phyloP scores from a whole-genome alignment of 2,329 filamentous ascomycete genomes.

The Clonostachys byssicola region DNA sequence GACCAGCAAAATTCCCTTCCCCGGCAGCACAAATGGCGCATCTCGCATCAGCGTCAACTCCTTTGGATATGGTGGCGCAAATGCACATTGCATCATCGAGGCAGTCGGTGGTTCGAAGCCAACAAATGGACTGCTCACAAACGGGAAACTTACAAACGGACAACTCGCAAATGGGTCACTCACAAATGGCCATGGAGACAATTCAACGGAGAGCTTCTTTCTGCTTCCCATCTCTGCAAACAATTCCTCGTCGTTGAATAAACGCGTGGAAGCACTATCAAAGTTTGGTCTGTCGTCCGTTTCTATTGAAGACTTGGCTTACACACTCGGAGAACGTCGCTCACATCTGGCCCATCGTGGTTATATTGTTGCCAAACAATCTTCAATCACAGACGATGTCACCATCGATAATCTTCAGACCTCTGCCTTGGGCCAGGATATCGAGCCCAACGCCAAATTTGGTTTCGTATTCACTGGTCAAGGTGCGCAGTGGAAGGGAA shows the following conservation, averaged over 20 bases:
- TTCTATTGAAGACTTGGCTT: constrained; percentile 6
- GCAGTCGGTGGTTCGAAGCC: not conserved
- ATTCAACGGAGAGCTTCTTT: not conserved
- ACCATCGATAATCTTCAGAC: too few species aligned
- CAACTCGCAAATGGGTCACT: not conserved
- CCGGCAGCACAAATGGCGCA: not conserved
- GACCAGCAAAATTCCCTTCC: constrained; percentile 9
- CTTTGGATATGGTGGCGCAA: constrained; percentile 40
- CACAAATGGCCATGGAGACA: not conserved
- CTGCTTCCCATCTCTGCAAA: not conserved
- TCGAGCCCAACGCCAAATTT: constrained; percentile 4
- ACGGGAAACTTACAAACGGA: not conserved
- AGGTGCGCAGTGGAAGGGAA: constrained; percentile 24
- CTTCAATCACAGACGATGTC: too few species aligned
- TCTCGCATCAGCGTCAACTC: constrained; percentile 6
- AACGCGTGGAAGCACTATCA: not conserved
- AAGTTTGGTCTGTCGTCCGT: not conserved
- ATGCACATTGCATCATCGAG: constrained; percentile 34
- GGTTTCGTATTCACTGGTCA: constrained; percentile 41
- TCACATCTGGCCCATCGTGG: constrained; percentile 7
- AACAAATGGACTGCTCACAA: not conserved
- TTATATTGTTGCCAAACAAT: constrained; percentile 4
- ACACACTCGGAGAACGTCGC: constrained; percentile 9
- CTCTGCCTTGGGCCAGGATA: too few species aligned
- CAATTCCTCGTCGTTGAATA: not conserved